A percentile compares a stretch with the other conserved stretches of the same genome.
These are phyloP conservation scores for Dispira simplex DNA, from an alignment of 192 early-diverging fungal species.

Conservation along the genomic window DNA sequence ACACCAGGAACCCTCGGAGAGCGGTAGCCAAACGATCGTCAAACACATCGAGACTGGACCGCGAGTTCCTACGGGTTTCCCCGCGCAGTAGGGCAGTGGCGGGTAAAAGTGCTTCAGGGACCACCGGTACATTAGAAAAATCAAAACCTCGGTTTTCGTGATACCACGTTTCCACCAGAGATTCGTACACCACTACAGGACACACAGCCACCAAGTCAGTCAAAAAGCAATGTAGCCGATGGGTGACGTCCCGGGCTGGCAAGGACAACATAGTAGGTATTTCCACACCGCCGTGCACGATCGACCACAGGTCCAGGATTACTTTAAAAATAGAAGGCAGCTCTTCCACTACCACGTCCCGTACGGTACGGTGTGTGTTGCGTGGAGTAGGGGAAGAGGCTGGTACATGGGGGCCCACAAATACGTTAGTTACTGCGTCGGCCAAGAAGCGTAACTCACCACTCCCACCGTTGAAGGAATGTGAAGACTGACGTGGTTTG, in stretches of 20 bases:
- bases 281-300: background rate
- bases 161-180: constrained; percentile 3
- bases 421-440: constrained; percentile 2
- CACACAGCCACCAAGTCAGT: background rate
- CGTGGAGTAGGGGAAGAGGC: background rate
- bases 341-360: background rate
- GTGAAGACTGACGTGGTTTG: no score
- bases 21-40: no score
- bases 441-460: constrained; percentile 2
- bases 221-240: background rate
- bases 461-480: background rate
- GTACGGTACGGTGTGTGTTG: background rate
- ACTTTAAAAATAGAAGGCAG: constrained; percentile 7
- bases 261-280: background rate
- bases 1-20: no score
- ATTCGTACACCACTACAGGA: background rate
- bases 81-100: no score
- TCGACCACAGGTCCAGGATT: constrained; percentile 4
- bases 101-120: no score
- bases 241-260: background rate
- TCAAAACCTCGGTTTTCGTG: background rate
- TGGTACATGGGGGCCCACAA: background rate
- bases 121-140: background rate
- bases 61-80: no score
- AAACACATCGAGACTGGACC: no score